Evolutionary conservation across 129 eudicot species (phyloP), one percentile per base, ranked within the genome.

Genomic region (Flaveria ramosissima): DNA sequence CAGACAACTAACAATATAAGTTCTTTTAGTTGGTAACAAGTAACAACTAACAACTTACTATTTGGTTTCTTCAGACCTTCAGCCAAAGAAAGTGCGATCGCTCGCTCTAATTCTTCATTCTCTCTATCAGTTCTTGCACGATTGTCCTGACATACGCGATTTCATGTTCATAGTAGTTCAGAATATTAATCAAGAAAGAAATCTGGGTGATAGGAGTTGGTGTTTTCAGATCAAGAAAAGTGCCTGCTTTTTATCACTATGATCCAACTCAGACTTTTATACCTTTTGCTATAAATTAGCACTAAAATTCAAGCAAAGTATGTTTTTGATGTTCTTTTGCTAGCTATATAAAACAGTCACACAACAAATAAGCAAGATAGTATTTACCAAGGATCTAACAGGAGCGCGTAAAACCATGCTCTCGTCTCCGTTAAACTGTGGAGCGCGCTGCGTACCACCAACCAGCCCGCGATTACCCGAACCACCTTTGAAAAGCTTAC

Each of bases 81-180:
- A 21, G 90, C 83, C 79, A 95, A 62, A 80, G 99, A 95, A 65
- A 87, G 94, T 68, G 90, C 89, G 50, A 89, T 85, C 15, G 97
- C 94, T 74, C 89, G 91, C 68, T 95, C 97, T 55, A 95, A 61
- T 66, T 95, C 97, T 88, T 89, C 97, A 83, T 84, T 90, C 73
- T 95, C 97, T 77, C 81, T 91, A 30, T 81, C 82, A 53, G 89
- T 70, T 71, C 94, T 82, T 80, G 93, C 68, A 7, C 86, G 89
- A 79, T 92, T 93, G 76, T 88, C 94, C 99, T 92, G 86, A 74
- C 53, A 75, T 7, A 63, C 13, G 13, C 20, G 21, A 63, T 63
- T 27, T 1, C 42, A 11, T 63, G 45, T 26, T 30, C 46, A 30
- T 15, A 63, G 9, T 15, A 63, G 12, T 63, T 63, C 43, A 63